Conservation (phyloP, 31 red algal genomes). For the Odonthalia washingtoniensis region DNA sequence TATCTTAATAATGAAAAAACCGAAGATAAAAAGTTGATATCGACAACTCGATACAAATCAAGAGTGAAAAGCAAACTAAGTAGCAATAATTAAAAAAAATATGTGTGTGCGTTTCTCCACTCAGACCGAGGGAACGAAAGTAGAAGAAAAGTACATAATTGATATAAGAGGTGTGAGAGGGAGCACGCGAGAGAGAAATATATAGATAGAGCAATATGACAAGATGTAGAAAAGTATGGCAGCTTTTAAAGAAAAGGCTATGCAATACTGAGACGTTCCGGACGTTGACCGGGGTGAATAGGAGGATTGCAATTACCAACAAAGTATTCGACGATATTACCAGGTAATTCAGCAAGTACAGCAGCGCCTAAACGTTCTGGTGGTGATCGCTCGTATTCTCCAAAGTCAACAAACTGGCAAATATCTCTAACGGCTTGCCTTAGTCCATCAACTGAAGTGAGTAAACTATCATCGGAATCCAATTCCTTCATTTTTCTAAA, state of each 20-base stretch:
- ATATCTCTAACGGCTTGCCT: constrained; percentile 72
- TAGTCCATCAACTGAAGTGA: constrained; percentile 36
- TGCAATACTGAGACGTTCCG: not conserved
- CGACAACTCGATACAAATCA: too few species aligned
- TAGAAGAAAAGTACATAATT: too few species aligned
- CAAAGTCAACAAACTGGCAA: constrained; percentile 67
- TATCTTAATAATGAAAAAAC: not conserved
- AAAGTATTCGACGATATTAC: constrained; percentile 76
- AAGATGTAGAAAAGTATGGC: too few species aligned
- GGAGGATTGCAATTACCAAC: constrained; percentile 64
- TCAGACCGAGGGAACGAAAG: too few species aligned
- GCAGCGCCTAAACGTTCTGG: constrained; percentile 48
- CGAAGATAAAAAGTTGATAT: too few species aligned
- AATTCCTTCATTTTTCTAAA: constrained; percentile 78
- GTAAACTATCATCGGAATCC: constrained; percentile 61
- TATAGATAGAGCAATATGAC: too few species aligned
- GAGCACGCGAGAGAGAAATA: too few species aligned
- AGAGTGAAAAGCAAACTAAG: too few species aligned
- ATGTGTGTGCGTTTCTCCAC: too few species aligned
- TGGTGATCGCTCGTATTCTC: constrained; percentile 29
- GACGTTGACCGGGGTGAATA: constrained; percentile 12
- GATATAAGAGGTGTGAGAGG: too few species aligned
- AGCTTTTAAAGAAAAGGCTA: too few species aligned
- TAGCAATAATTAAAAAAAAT: too few species aligned
- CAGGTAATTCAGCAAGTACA: constrained; percentile 73